A percentile compares a stretch with the other conserved stretches of the same genome.
Evolutionary conservation across 495 filamentous ascomycete species (phyloP).

Genomic region (Aspergillus conjunctus): DNA sequence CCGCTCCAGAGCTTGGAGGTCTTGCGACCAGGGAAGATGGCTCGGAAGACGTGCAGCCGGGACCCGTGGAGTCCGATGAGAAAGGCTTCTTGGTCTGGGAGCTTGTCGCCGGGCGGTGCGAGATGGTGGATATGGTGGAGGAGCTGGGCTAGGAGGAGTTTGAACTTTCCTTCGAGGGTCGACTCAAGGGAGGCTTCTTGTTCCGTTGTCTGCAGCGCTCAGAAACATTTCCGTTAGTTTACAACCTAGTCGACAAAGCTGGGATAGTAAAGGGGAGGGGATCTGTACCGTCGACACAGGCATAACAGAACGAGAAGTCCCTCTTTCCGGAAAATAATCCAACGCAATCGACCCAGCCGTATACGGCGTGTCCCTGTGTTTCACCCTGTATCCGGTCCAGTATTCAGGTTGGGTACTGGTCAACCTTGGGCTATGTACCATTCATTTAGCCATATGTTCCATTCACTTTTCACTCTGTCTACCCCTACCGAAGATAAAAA

Average conservation of each 20-base stretch:
- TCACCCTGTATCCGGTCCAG: slow-evolving; percentile 36
- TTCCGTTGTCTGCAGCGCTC: slow-evolving; percentile 23
- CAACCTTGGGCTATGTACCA: slow-evolving; percentile 25
- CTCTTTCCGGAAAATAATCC: slow-evolving; percentile 21
- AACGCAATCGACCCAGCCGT: slow-evolving; percentile 28
- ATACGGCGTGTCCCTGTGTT: slow-evolving; percentile 28
- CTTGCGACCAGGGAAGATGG: slow-evolving; percentile 34
- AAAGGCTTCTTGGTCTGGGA: slow-evolving; percentile 39
- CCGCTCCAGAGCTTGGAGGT: slow-evolving; percentile 33
- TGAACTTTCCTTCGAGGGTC: slow-evolving; percentile 30
- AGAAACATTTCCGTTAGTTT: background rate
- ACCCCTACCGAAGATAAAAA: slow-evolving; percentile 28
- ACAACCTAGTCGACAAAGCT: too few species aligned
- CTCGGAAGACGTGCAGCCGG: slow-evolving; percentile 34
- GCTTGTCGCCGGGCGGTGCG: slow-evolving; percentile 27
- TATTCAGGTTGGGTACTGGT: slow-evolving; percentile 29
- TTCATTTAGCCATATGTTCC: background rate
- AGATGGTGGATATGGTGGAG: slow-evolving; percentile 28
- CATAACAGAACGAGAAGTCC: slow-evolving; percentile 10
- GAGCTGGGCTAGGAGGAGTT: slow-evolving; percentile 35
- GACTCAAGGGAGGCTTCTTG: slow-evolving; percentile 15
- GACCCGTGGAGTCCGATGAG: slow-evolving; percentile 37
- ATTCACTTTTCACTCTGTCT: background rate
- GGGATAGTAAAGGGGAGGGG: background rate
- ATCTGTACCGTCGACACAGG: slow-evolving; percentile 28